A percentile compares a stretch with the other conserved stretches of the same genome.
phyloP scores from a whole-genome alignment of 2,329 filamentous ascomycete genomes.

The Orbilia quercus region DNA sequence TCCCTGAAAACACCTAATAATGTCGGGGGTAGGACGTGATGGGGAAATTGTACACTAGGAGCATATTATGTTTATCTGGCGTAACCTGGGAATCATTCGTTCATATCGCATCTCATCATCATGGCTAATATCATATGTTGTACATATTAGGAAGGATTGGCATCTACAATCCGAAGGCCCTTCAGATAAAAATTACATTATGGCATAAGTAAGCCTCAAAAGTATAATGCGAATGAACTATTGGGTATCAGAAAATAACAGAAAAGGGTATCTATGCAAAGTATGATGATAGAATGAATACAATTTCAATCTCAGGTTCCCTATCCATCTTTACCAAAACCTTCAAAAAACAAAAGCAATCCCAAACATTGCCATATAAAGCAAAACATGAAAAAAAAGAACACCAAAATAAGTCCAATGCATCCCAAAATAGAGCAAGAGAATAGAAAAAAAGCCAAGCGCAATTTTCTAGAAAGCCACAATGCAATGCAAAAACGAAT shows the following conservation, averaged over 20 bases:
- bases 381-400: neutral
- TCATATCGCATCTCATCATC: neutral
- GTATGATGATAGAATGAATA: neutral
- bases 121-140: neutral
- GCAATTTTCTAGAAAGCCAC: neutral
- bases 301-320: neutral
- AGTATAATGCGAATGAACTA: neutral
- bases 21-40: neutral
- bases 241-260: neutral
- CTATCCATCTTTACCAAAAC: conserved; percentile 2
- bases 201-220: too few species aligned
- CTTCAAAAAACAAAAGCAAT: neutral
- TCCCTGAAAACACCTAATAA: too few species aligned
- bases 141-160: too few species aligned
- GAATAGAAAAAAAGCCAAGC: conserved; percentile 6
- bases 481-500: conserved; percentile 11
- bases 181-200: too few species aligned
- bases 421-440: conserved; percentile 1
- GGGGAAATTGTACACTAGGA: neutral
- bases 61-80: conserved; percentile 2
- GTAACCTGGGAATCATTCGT: neutral
- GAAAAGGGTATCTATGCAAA: neutral
- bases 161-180: too few species aligned
- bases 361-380: neutral
- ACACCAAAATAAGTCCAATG: conserved; percentile 4